A percentile compares a stretch with the other conserved stretches of the same genome.
These are phyloP conservation scores for Neurospora sp. DNA, from an alignment of 495 filamentous ascomycete species.

Conservation along the genomic window DNA sequence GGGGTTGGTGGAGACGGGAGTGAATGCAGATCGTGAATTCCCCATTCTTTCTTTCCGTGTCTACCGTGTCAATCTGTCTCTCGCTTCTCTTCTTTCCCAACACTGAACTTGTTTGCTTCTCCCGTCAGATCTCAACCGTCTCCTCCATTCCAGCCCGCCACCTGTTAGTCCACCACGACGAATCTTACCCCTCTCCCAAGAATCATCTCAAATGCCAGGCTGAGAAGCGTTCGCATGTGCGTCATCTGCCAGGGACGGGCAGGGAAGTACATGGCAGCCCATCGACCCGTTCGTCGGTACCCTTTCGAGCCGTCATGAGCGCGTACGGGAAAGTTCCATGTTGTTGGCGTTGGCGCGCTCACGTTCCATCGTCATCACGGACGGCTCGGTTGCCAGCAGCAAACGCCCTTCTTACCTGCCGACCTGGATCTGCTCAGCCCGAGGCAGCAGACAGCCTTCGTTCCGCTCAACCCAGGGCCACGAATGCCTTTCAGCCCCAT, in stretches of 20 bases:
- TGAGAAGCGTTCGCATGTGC: not conserved
- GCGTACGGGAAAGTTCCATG: not conserved
- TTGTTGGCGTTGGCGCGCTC: not conserved
- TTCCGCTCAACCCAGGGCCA: not conserved
- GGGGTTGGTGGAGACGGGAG: not conserved
- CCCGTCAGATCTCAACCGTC: not conserved
- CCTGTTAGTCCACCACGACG: not conserved
- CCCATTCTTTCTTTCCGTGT: not conserved
- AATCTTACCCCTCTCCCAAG: not conserved
- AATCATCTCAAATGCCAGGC: not conserved
- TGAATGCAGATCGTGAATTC: not conserved
- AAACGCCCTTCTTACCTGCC: not conserved
- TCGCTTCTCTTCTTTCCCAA: not conserved
- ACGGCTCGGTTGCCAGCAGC: not conserved
- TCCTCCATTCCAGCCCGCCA: not conserved
- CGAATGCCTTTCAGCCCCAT: not conserved
- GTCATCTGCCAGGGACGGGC: not conserved
- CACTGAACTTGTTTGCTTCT: not conserved
- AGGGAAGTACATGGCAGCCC: not conserved
- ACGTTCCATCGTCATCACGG: not conserved
- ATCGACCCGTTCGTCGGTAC: not conserved
- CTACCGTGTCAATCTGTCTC: not conserved
- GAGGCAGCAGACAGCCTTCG: not conserved
- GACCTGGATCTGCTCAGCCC: not conserved
- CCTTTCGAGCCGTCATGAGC: not conserved